Percentiles rank a stretch among this genome's conserved stretches.
Conservation (phyloP, 331 rosid species). For the Malus hybrid region DNA sequence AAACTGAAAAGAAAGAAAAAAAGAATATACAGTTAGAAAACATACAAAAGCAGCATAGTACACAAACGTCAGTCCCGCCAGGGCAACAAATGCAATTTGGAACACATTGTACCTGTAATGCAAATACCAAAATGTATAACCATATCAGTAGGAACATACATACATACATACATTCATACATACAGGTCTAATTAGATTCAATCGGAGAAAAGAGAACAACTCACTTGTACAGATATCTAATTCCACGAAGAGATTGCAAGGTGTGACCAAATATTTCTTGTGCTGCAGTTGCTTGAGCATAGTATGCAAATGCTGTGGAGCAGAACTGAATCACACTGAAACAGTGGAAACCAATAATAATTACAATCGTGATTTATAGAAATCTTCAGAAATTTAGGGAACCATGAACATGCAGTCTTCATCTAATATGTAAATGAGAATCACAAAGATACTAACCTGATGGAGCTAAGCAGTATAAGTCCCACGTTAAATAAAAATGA, state of each 20-base stretch:
- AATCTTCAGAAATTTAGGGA: neutral
- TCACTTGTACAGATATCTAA: conserved; percentile 88
- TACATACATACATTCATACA: neutral
- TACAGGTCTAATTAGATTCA: neutral
- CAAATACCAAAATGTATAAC: neutral
- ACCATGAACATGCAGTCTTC: neutral
- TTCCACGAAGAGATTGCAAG: conserved; percentile 91
- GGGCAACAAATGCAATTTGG: conserved; percentile 72
- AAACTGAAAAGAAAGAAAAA: neutral
- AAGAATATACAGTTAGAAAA: conserved; percentile 2
- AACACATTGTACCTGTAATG: conserved; percentile 89
- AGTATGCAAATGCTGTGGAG: conserved; percentile 98
- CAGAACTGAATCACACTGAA: conserved; percentile 99
- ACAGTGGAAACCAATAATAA: neutral
- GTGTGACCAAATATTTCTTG: conserved; percentile 99
- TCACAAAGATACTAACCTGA: conserved; percentile 31
- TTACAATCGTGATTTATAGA: neutral
- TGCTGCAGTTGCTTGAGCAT: conserved; percentile 99
- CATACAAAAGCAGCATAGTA: conserved; percentile 88
- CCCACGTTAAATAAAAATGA: conserved; percentile 94
- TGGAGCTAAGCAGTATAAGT: conserved; percentile 90
- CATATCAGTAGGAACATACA: conserved; percentile 3
- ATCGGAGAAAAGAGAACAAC: conserved; percentile 16
- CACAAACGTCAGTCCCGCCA: conserved; percentile 92
- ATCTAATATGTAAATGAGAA: neutral